Percentiles rank a stretch among this genome's conserved stretches.
These are phyloP conservation scores for Puccinia coronata DNA, from an alignment of 1,284 basidiomycete genomes.

Conservation along the genomic window DNA sequence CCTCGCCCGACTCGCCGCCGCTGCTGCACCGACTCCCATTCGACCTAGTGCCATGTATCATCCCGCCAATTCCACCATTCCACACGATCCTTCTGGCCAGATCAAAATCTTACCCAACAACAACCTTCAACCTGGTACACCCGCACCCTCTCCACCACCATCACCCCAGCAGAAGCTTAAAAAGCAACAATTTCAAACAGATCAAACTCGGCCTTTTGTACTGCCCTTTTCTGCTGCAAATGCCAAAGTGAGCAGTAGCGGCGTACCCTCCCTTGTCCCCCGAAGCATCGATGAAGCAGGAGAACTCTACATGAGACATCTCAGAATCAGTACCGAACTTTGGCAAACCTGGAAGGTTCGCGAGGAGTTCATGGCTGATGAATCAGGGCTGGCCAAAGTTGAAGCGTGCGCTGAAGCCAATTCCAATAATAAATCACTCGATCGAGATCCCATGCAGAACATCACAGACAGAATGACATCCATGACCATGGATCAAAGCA, in stretches of 20 bases:
- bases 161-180: constrained; percentile 78
- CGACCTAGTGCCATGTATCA: constrained; percentile 60
- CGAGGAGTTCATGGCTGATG: constrained; percentile 89
- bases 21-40: constrained; percentile 86
- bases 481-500: constrained; percentile 29
- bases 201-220: constrained; percentile 88
- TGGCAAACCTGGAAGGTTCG: constrained; percentile 93
- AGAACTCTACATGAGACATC: constrained; percentile 81
- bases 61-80: constrained; percentile 38
- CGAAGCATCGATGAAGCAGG: constrained; percentile 95
- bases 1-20: constrained; percentile 73
- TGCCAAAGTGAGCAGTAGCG: constrained; percentile 61
- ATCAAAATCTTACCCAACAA: constrained; percentile 31
- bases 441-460: constrained; percentile 45
- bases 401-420: constrained; percentile 35
- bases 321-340: constrained; percentile 83
- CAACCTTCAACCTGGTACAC: constrained; percentile 58
- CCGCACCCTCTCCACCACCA: constrained; percentile 83
- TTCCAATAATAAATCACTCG: constrained; percentile 49
- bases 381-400: constrained; percentile 80
- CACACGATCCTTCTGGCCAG: constrained; percentile 42
- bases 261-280: constrained; percentile 68
- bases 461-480: constrained; percentile 36
- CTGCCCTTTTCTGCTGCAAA: constrained; percentile 78
- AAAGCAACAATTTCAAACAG: constrained; percentile 98